phyloP scores from a whole-genome alignment of 805 yeast genomes.

The Pichia paraexigua region DNA sequence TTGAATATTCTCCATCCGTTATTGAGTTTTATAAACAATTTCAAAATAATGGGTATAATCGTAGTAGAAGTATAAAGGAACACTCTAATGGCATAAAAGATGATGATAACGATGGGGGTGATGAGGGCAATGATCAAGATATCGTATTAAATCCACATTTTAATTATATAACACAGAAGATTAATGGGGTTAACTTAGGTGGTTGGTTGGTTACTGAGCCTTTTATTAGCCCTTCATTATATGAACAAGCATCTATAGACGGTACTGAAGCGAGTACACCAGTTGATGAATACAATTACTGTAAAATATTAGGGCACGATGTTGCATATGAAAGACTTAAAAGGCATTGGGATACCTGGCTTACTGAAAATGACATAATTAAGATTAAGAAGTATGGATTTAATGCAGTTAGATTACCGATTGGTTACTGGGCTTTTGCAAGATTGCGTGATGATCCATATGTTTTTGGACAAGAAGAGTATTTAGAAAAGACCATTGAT shows the following conservation, averaged over 20 bases:
- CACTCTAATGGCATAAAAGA: not conserved
- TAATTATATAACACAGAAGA: slow-evolving; percentile 21
- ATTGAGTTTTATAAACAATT: not conserved
- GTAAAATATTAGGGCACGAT: slow-evolving; percentile 39
- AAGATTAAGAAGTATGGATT: slow-evolving; percentile 46
- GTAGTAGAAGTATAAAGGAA: not conserved
- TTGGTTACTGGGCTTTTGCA: slow-evolving; percentile 76
- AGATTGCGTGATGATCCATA: slow-evolving; percentile 48
- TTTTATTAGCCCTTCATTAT: slow-evolving; percentile 59
- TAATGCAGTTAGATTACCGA: slow-evolving; percentile 67
- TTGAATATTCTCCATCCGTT: not conserved
- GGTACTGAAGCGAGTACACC: slow-evolving; percentile 31
- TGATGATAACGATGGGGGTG: not conserved
- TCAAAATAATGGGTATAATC: not conserved
- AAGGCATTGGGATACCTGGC: slow-evolving; percentile 51
- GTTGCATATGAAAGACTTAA: slow-evolving; percentile 36
- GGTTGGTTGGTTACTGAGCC: slow-evolving; percentile 73
- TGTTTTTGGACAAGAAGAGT: slow-evolving; percentile 56
- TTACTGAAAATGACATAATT: slow-evolving; percentile 49
- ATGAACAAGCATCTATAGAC: slow-evolving; percentile 24
- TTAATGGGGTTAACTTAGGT: slow-evolving; percentile 49
- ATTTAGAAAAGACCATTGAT: slow-evolving; percentile 53
- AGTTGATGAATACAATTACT: slow-evolving; percentile 53
- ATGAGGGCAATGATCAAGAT: slow-evolving; percentile 3
- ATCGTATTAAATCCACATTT: slow-evolving; percentile 4